These are phyloP conservation scores for Malassezia cuniculi DNA, from an alignment of 1,284 basidiomycete genomes.

Conservation along the genomic window DNA sequence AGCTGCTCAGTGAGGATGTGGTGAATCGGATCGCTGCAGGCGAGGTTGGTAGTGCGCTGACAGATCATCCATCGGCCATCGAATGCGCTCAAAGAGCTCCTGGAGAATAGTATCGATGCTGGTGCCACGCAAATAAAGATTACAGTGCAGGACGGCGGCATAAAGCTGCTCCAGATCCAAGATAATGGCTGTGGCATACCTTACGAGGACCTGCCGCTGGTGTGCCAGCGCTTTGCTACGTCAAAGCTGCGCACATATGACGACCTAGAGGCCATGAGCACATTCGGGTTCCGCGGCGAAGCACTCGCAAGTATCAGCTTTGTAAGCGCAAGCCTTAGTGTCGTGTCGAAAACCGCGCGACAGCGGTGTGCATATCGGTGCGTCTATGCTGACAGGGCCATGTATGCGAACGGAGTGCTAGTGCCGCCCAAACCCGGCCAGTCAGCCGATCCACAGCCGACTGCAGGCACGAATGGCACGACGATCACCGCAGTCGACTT, in stretches of 20 bases:
- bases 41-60: constrained; percentile 42
- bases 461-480: constrained; percentile 88
- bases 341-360: constrained; percentile 59
- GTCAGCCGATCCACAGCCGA: constrained; percentile 56
- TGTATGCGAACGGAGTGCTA: constrained; percentile 26
- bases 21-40: constrained; percentile 56
- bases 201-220: constrained; percentile 65
- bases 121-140: constrained; percentile 74
- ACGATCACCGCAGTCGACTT: constrained; percentile 84
- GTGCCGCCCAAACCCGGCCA: constrained; percentile 26
- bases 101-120: constrained; percentile 91
- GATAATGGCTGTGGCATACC: constrained; percentile 87
- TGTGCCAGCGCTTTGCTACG: constrained; percentile 91
- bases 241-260: constrained; percentile 79
- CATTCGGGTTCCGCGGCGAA: constrained; percentile 95
- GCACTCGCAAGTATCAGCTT: constrained; percentile 93
- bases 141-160: constrained; percentile 82
- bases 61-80: constrained; percentile 82
- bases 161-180: constrained; percentile 88
- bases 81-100: constrained; percentile 87
- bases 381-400: constrained; percentile 17
- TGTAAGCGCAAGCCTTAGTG: constrained; percentile 66
- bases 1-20: constrained; percentile 48
- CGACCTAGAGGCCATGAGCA: constrained; percentile 70
- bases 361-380: constrained; percentile 32